Evolutionary conservation across 331 rosid species (phyloP), one percentile per base, ranked within the genome.

Genomic region (Saraca asoca): DNA sequence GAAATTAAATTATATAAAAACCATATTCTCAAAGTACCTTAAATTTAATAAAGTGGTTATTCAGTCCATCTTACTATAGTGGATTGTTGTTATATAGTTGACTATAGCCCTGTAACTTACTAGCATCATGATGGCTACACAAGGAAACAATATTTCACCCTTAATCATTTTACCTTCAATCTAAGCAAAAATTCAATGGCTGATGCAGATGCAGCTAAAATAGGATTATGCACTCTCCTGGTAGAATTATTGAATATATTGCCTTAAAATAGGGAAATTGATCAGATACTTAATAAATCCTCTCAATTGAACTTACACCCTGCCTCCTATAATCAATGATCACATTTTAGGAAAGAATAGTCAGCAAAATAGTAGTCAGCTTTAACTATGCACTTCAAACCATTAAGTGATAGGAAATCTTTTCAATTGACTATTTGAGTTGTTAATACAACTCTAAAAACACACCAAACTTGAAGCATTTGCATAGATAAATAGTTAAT

Each of bases 281-380:
- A 14, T 38, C 66, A 14, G 70, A 68, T 29, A 67, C 74, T 78
- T 90, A 81, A 90, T 90, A 70, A 94, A 96, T 94, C 99, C 89
- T 94, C 99, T 31, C 96, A 94, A 81, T 90, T 94, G 73, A 94
- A 94, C 78, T 94, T 94, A 82, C 90, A 88, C 99, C 99, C 90
- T 41, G 99, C 81, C 75, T 90, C 97, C 99, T 94, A 84, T 73
- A 41, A 75, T 31, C 35, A 74, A 62, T 71, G 41, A 24, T 24
- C 31, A 24, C 31, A 24, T 24, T 24, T 24, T 24, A 24, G 31
- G 31, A 24, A 24, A 24, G 2, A 24, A 24, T 1, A 24, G 31
- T 24, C 3, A 24, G 31, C 31, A 24, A 24, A 24, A 24, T 3
- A 24, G 3, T 24, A 24, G 3, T 24, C 31, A 24, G 31, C 31